Evolutionary conservation across 2,329 filamentous ascomycete genomes (phyloP).

Genomic region (Tolypocladium capitatum): DNA sequence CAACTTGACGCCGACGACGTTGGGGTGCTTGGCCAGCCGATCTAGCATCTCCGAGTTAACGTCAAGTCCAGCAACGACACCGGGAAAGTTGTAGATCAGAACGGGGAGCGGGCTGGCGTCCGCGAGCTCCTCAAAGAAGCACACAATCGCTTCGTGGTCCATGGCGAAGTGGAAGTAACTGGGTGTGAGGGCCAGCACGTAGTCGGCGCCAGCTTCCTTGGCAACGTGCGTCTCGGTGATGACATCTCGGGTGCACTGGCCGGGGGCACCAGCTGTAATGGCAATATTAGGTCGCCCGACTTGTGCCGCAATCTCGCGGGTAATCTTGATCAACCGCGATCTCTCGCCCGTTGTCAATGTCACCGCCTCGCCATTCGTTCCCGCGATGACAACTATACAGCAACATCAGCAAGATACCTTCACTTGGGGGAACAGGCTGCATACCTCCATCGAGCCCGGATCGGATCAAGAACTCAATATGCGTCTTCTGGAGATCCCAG

Average conservation of each 20-base stretch:
- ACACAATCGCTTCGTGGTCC: conserved; percentile 23
- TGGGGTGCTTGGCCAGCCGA: conserved; percentile 21
- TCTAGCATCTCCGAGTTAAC: conserved; percentile 52
- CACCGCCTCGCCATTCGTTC: no score
- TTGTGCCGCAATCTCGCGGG: no score
- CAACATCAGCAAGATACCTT: no score
- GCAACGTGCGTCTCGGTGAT: no score
- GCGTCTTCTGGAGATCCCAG: conserved; percentile 38
- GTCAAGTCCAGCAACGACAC: conserved; percentile 52
- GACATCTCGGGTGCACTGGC: no score
- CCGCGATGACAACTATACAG: no score
- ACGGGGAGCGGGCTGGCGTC: conserved; percentile 46
- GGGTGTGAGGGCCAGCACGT: conserved; percentile 7
- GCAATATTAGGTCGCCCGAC: no score
- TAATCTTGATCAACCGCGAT: no score
- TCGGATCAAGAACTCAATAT: conserved; percentile 17
- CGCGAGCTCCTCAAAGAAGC: conserved; percentile 28
- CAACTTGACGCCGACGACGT: conserved; percentile 58
- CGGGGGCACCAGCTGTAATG: no score
- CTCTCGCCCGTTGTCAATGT: no score
- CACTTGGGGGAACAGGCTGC: no score
- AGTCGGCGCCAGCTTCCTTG: conserved; percentile 9
- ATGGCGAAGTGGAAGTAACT: conserved; percentile 25
- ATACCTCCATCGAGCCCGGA: no score
- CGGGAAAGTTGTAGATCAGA: conserved; percentile 62